A percentile compares a stretch with the other conserved stretches of the same genome.
Evolutionary conservation across 2,329 filamentous ascomycete genomes (phyloP).

Genomic region (Penicillium sp.): DNA sequence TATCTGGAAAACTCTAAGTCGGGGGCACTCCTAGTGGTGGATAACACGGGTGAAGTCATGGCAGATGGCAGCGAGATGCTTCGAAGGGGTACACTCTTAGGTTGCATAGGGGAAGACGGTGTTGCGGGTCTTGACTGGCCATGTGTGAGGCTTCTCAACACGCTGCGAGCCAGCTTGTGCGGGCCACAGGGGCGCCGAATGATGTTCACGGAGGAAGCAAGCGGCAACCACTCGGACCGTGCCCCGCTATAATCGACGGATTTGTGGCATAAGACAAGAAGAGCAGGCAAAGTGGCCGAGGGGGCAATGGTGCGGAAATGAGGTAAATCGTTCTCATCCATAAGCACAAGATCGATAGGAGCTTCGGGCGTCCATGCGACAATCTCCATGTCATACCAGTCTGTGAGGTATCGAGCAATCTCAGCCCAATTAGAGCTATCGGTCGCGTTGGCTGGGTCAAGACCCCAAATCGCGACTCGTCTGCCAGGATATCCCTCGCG

Average conservation of each 20-base stretch:
- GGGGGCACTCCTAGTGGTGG: not conserved
- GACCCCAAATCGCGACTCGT: constrained; percentile 33
- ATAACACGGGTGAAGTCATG: not conserved
- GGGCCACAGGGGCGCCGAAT: constrained; percentile 43
- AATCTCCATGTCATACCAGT: constrained; percentile 41
- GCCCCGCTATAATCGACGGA: constrained; percentile 36
- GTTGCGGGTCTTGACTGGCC: constrained; percentile 11
- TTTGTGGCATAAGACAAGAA: constrained; percentile 41
- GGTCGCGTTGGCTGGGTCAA: constrained; percentile 19
- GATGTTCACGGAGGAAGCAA: constrained; percentile 38
- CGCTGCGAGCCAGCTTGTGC: constrained; percentile 42
- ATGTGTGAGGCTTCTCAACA: constrained; percentile 33
- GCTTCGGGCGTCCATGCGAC: constrained; percentile 28
- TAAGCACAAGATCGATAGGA: constrained; percentile 38
- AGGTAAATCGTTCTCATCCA: constrained; percentile 32
- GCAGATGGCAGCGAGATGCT: constrained; percentile 2
- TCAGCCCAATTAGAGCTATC: constrained; percentile 27
- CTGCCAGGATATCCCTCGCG: constrained; percentile 27
- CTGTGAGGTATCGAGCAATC: constrained; percentile 33
- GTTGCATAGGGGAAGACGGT: constrained; percentile 14
- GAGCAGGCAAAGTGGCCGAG: constrained; percentile 26
- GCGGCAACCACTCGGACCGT: constrained; percentile 28
- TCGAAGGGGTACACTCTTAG: constrained; percentile 17
- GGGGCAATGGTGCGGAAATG: constrained; percentile 18
- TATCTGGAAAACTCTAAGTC: not conserved